phyloP scores from a whole-genome alignment of 140 eudicot species.

The Flaveria floridana region DNA sequence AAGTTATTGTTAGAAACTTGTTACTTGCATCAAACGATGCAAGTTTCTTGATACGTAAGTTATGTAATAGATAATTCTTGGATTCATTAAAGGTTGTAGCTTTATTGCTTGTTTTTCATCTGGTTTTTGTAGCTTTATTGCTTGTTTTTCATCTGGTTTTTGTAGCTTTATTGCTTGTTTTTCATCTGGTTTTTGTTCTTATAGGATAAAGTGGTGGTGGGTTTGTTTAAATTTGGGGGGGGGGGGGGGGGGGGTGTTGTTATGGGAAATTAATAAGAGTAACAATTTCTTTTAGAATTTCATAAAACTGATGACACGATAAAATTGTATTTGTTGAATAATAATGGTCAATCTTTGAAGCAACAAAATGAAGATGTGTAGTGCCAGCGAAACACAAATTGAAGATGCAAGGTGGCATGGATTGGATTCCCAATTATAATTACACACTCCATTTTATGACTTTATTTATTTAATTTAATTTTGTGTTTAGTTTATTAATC shows the following conservation, averaged over 20 bases:
- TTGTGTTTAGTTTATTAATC: too few species aligned
- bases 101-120: conserved; percentile 23
- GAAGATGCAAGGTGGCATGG: background rate
- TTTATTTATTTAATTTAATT: too few species aligned
- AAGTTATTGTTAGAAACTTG: conserved; percentile 29
- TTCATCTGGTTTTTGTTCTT: conserved; percentile 1
- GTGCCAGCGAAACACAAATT: background rate
- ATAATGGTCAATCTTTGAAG: background rate
- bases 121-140: conserved; percentile 6
- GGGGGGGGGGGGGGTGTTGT: background rate
- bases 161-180: conserved; percentile 26
- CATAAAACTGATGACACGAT: background rate
- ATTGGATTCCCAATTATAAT: background rate
- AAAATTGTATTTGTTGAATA: background rate
- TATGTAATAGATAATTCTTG: conserved; percentile 19
- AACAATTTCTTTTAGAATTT: background rate
- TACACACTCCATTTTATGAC: background rate
- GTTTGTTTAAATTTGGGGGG: background rate
- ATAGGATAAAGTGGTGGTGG: background rate
- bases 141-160: conserved; percentile 24
- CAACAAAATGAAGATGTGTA: background rate
- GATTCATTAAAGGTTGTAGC: conserved; percentile 19
- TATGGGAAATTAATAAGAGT: background rate
- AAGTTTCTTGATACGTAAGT: conserved; percentile 26
- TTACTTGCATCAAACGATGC: conserved; percentile 35